phyloP scores from a whole-genome alignment of 129 eudicot species.

The Sambucus nigra region DNA sequence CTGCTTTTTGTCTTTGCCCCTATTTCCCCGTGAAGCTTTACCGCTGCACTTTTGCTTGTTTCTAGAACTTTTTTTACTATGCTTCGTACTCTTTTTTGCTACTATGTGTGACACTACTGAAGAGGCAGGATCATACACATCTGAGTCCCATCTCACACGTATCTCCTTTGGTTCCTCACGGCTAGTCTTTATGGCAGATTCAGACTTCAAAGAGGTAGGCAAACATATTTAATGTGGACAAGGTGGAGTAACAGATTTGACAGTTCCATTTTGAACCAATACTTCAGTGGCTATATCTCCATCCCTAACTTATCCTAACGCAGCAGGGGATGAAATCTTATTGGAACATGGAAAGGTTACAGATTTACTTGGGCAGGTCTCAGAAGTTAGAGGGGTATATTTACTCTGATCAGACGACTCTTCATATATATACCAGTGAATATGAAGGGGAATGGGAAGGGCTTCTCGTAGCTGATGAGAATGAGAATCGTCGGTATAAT shows the following conservation, averaged over 20 bases:
- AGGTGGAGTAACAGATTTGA: slow-evolving; percentile 15
- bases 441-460: no score
- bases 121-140: slow-evolving; percentile 76
- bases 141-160: slow-evolving; percentile 73
- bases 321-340: background rate
- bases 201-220: slow-evolving; percentile 56
- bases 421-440: background rate
- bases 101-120: slow-evolving; percentile 60
- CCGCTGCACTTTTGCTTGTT: slow-evolving; percentile 59
- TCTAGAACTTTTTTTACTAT: slow-evolving; percentile 42
- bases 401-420: slow-evolving; percentile 14
- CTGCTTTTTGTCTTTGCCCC: slow-evolving; percentile 56
- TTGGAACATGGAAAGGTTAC: slow-evolving; percentile 44
- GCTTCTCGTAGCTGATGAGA: no score
- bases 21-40: slow-evolving; percentile 41
- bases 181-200: slow-evolving; percentile 83
- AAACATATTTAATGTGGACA: slow-evolving; percentile 30
- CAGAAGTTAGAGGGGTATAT: slow-evolving; percentile 13
- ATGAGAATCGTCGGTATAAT: no score
- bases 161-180: slow-evolving; percentile 58
- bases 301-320: background rate
- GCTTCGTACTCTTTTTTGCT: slow-evolving; percentile 30
- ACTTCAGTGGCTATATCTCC: slow-evolving; percentile 9
- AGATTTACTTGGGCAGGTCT: slow-evolving; percentile 31
- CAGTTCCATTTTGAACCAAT: slow-evolving; percentile 9